A percentile compares a stretch with the other conserved stretches of the same genome.
Conservation (phyloP, 257 asterid species). For the Eucommia ulmoides region DNA sequence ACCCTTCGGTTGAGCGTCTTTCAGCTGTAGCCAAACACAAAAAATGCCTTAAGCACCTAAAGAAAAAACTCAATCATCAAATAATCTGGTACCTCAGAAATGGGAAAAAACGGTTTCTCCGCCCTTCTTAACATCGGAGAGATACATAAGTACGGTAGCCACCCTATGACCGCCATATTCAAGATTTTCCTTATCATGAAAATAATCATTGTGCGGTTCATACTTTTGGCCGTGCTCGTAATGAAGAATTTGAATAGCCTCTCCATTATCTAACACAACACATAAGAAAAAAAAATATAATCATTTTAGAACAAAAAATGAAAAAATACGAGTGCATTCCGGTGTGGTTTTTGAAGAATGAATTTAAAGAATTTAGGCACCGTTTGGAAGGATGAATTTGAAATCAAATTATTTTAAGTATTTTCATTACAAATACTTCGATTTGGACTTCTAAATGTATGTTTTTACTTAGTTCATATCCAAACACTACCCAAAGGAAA, state of each 20-base stretch:
- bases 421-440: too few relatives aligned
- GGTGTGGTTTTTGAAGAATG: too few relatives aligned
- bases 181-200: slow-evolving; percentile 61
- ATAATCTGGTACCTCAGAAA: slow-evolving; percentile 40
- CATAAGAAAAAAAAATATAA: too few relatives aligned
- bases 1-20: slow-evolving; percentile 43
- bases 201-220: slow-evolving; percentile 80
- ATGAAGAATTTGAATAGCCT: slow-evolving; percentile 68
- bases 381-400: too few relatives aligned
- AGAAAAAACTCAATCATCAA: not conserved
- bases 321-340: too few relatives aligned
- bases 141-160: slow-evolving; percentile 91
- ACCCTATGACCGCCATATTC: slow-evolving; percentile 74
- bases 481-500: too few relatives aligned
- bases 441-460: too few relatives aligned
- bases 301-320: too few relatives aligned
- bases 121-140: slow-evolving; percentile 56
- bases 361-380: too few relatives aligned
- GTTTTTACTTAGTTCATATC: too few relatives aligned
- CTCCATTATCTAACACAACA: slow-evolving; percentile 77
- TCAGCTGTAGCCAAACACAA: slow-evolving; percentile 23
- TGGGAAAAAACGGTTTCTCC: slow-evolving; percentile 87
- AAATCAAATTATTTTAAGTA: too few relatives aligned
- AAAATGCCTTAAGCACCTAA: not conserved
- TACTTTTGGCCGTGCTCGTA: slow-evolving; percentile 84